Conservation (phyloP, 2,329 filamentous ascomycete species). For the Aspergillus fumigatiaffinis region DNA sequence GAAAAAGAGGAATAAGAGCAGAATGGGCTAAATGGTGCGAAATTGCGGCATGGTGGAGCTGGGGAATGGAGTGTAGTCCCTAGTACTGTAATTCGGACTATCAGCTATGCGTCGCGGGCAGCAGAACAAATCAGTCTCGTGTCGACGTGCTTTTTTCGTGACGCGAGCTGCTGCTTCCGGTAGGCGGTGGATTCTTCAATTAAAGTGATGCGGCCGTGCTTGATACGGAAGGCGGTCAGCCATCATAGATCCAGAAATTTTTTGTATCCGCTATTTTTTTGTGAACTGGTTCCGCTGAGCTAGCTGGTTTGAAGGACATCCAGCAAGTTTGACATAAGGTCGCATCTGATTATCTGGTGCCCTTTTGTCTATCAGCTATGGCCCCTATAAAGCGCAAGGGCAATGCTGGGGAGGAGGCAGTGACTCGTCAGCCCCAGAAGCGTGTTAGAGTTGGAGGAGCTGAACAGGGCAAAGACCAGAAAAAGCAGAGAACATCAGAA, state of each 20-base stretch:
- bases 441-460: slow-evolving; percentile 38
- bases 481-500: slow-evolving; percentile 26
- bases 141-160: slow-evolving; percentile 26
- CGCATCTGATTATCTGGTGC: slow-evolving; percentile 21
- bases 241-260: slow-evolving; percentile 14
- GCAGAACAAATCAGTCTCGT: slow-evolving; percentile 17
- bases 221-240: slow-evolving; percentile 17
- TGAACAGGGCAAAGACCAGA: slow-evolving; percentile 31
- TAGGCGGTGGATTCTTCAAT: slow-evolving; percentile 15
- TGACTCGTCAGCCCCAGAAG: slow-evolving; percentile 36
- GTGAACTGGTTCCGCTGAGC: slow-evolving; percentile 9
- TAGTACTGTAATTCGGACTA: neutral
- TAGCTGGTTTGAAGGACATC: slow-evolving; percentile 17
- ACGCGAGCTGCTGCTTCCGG: slow-evolving; percentile 14
- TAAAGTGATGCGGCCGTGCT: slow-evolving; percentile 1
- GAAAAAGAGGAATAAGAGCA: slow-evolving; percentile 1
- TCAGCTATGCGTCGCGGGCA: neutral
- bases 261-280: slow-evolving; percentile 14
- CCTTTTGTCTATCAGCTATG: slow-evolving; percentile 31
- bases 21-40: slow-evolving; percentile 7
- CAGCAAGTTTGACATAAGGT: slow-evolving; percentile 20
- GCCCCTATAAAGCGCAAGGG: slow-evolving; percentile 46
- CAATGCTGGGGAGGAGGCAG: slow-evolving; percentile 34
- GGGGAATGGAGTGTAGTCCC: slow-evolving; percentile 4
- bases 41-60: slow-evolving; percentile 20